Conservation (phyloP, 2,329 filamentous ascomycete species). For the Biscogniauxia marginata region DNA sequence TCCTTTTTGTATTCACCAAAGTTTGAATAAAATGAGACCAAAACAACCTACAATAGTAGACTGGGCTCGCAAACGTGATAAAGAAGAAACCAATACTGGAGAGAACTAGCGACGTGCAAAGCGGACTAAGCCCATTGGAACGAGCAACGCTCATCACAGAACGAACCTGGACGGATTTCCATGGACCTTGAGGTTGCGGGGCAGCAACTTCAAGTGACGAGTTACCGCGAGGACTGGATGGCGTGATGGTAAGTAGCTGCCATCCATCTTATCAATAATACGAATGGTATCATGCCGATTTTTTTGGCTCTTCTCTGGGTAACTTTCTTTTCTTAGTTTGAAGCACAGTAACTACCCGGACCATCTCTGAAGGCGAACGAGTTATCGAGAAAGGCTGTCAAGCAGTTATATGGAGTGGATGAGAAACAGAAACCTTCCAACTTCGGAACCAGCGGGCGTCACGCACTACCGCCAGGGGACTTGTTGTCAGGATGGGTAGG, state of each 20-base stretch:
- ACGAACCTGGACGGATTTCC: not conserved
- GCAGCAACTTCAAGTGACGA: not conserved
- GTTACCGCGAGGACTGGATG: not conserved
- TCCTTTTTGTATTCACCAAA: not conserved
- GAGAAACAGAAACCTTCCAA: too few relatives aligned
- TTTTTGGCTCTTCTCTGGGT: too few relatives aligned
- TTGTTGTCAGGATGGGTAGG: not conserved
- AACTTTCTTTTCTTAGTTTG: too few relatives aligned
- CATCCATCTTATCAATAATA: too few relatives aligned
- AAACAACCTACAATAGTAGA: not conserved
- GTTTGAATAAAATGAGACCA: not conserved
- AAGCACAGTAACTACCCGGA: too few relatives aligned
- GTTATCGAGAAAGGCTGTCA: not conserved
- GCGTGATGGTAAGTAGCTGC: too few relatives aligned
- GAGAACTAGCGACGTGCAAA: not conserved
- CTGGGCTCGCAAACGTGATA: too few relatives aligned
- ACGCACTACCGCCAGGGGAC: not conserved
- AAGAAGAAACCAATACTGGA: too few relatives aligned
- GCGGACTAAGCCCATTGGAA: too few relatives aligned
- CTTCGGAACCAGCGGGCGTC: not conserved
- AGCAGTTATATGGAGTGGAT: too few relatives aligned
- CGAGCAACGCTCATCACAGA: not conserved
- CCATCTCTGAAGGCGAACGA: too few relatives aligned
- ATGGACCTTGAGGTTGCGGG: not conserved
- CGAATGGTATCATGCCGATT: too few relatives aligned